Base-by-base conservation (phyloP, 2,329 filamentous ascomycete genomes). In the Pezicula neosporulosa region DNA sequence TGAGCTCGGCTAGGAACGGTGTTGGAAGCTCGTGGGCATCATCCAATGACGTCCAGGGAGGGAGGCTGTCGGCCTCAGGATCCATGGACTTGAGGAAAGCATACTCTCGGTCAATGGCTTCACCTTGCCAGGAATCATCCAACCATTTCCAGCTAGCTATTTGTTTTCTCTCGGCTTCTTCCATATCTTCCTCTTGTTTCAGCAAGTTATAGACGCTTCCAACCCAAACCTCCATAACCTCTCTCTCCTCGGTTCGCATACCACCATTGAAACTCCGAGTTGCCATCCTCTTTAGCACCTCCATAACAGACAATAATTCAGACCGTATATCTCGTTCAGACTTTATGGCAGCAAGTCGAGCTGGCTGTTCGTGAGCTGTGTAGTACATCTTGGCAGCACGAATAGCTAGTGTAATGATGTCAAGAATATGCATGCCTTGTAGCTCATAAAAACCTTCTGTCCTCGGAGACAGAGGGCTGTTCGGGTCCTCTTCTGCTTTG, bases 321-420 rank as follows among this genome's bases (percentile, higher is more conserved):
- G 87, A 78, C 39, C 94, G 85, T 44, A 99, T 87, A 58, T 88
- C 81, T 56, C 87, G 89, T 68, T 99, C 94, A 0, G 90, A 85
- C 69, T 90, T 92, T 70, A 97, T 95, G 27, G 87, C 76, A 63
- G 94, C 90, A 16, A 97, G 76, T 36, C 89, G 85, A 60, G 94
- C 87, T 1, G 92, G 90, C 48, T 92, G 80, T 63, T 95, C 89
- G 66, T 97, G 94, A 4, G 90, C 82, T 0, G 92, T 97, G 71
- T 99, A 97, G 72, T 97, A 99, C 63, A 95, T 86, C 72, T 95
- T 96, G 47, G 94, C 94, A 1, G 93, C 91, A 48, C 91, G 84
- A 60, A 99, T 97, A n/a, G 93, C 93, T 48, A 97, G 77, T 1
- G 94, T 99, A 66, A 94, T 87, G 48, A 96, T 85, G 67, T 97